These are phyloP conservation scores for Picea glauca DNA, from an alignment of 75 land plant species.

Conservation along the genomic window DNA sequence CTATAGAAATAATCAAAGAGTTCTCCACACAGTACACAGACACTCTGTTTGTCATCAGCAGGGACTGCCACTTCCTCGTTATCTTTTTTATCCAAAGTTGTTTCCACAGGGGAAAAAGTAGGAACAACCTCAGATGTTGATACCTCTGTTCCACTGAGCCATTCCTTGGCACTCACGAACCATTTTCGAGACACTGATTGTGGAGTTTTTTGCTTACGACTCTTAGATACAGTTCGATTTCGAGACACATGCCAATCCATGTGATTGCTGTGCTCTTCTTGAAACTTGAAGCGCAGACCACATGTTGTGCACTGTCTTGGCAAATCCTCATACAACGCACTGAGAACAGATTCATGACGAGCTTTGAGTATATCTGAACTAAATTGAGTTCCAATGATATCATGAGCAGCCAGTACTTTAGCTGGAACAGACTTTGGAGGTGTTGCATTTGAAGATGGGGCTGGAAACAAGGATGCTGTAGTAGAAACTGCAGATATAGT, in stretches of 20 bases:
- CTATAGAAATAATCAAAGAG: constrained; percentile 95
- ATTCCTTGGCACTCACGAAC: constrained; percentile 83
- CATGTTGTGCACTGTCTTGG: constrained; percentile 96
- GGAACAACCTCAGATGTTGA: constrained; percentile 67
- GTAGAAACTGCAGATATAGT: background rate
- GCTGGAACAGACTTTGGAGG: background rate
- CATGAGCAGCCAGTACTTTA: constrained; percentile 15
- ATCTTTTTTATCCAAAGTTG: constrained; percentile 45
- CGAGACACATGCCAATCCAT: constrained; percentile 99
- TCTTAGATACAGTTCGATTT: constrained; percentile 54
- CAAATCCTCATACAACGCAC: constrained; percentile 69
- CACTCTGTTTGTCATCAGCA: constrained; percentile 88
- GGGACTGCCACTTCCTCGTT: constrained; percentile 86
- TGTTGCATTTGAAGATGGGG: background rate
- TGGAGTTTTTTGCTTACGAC: constrained; percentile 70
- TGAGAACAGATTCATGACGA: constrained; percentile 77
- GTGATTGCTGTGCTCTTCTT: constrained; percentile 92
- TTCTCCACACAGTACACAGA: constrained; percentile 92
- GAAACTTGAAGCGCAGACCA: constrained; percentile 77
- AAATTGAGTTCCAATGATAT: constrained; percentile 72
- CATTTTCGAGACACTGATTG: constrained; percentile 75
- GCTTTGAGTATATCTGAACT: constrained; percentile 63
- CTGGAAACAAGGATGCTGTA: constrained; percentile 3
- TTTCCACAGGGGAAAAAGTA: constrained; percentile 71
- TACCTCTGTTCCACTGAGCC: constrained; percentile 83